Conservation (phyloP, 1,139 yeast species). For the Taphrina betulina region DNA sequence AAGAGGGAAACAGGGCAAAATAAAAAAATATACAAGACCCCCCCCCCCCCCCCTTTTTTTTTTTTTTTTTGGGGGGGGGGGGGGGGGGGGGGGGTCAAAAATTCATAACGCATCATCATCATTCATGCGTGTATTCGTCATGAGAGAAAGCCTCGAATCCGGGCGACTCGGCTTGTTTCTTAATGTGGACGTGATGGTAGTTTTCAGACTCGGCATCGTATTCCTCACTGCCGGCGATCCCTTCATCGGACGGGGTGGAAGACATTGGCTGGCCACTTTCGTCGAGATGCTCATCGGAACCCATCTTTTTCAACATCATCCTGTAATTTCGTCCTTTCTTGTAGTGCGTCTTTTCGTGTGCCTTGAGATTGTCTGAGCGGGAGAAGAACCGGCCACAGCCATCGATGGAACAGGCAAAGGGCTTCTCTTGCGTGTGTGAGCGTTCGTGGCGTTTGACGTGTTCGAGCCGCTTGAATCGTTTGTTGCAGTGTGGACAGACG, state of each 20-base stretch:
- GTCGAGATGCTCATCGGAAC: conserved; percentile 8
- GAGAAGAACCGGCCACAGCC: conserved; percentile 85
- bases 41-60: too few relatives aligned
- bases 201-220: conserved; percentile 7
- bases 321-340: conserved; percentile 26
- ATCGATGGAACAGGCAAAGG: conserved; percentile 77
- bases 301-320: conserved; percentile 22
- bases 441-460: conserved; percentile 68
- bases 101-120: too few relatives aligned
- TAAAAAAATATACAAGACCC: too few relatives aligned
- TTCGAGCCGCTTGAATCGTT: conserved; percentile 47
- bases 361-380: conserved; percentile 92
- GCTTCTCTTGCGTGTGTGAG: conserved; percentile 88
- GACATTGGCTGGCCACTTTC: conserved; percentile 1
- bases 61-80: too few relatives aligned
- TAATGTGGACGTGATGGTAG: background rate
- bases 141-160: too few relatives aligned
- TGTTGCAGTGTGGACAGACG: conserved; percentile 32
- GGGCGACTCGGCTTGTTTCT: too few relatives aligned
- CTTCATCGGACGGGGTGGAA: conserved; percentile 10
- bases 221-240: conserved; percentile 17
- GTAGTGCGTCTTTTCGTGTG: conserved; percentile 76
- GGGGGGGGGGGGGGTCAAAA: too few relatives aligned
- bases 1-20: too few relatives aligned
- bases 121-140: conserved; percentile 8